Conservation (phyloP, 208 protist species). For the Leishmania lainsoni region DNA sequence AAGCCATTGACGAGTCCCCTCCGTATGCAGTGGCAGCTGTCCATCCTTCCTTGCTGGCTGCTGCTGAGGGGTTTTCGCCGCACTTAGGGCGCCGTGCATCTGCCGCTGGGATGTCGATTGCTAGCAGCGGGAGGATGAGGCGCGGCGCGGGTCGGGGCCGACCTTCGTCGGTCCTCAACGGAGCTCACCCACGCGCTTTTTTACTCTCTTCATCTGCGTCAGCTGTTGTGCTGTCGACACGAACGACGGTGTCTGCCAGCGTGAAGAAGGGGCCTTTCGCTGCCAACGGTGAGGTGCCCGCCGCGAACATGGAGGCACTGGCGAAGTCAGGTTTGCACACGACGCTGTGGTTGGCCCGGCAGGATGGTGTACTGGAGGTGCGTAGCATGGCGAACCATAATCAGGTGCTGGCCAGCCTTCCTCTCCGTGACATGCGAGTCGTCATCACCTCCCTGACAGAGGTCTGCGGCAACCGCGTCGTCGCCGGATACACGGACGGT, state of each 20-base stretch:
- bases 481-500: constrained; percentile 61
- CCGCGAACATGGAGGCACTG: constrained; percentile 40
- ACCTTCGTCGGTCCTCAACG: neutral
- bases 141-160: constrained; percentile 1
- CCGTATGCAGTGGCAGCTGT: neutral
- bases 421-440: constrained; percentile 4
- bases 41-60: neutral
- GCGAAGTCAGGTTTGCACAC: constrained; percentile 39
- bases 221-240: neutral
- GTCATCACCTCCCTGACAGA: constrained; percentile 64
- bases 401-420: constrained; percentile 39
- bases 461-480: constrained; percentile 57
- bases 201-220: constrained; percentile 2
- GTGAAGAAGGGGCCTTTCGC: neutral
- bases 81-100: neutral
- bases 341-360: constrained; percentile 57
- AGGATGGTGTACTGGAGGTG: constrained; percentile 72
- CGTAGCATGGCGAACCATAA: constrained; percentile 48
- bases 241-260: neutral
- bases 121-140: neutral
- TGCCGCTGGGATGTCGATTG: neutral
- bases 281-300: neutral
- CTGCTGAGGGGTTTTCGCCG: neutral
- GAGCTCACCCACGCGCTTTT: neutral
- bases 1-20: neutral